Evolutionary conservation across 495 filamentous ascomycete species (phyloP).

Genomic region (Mycothermus thermophilus): DNA sequence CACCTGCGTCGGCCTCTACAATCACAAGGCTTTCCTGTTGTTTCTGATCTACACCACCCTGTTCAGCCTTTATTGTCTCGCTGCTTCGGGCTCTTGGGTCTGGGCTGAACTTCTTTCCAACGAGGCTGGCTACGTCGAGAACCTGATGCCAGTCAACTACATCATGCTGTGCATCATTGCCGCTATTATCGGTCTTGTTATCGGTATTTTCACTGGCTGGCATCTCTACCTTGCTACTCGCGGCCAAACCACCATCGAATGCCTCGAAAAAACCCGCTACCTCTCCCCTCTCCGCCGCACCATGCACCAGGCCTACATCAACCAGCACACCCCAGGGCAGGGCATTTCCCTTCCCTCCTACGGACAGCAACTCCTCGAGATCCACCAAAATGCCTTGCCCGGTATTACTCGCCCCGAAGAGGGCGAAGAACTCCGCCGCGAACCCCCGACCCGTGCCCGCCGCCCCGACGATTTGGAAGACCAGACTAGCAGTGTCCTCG

Average conservation of each 20-base stretch:
- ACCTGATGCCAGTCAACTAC: constrained; percentile 76
- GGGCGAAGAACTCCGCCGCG: constrained; percentile 43
- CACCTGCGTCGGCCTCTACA: constrained; percentile 82
- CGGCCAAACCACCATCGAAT: constrained; percentile 88
- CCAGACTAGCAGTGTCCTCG: too few relatives aligned
- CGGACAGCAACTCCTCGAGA: constrained; percentile 61
- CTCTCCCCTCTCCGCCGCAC: constrained; percentile 59
- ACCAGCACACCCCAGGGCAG: constrained; percentile 34
- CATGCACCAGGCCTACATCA: constrained; percentile 46
- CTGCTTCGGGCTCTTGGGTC: constrained; percentile 57
- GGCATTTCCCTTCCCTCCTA: constrained; percentile 46
- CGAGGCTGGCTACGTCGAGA: constrained; percentile 44
- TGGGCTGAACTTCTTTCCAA: constrained; percentile 65
- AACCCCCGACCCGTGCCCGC: constrained; percentile 3
- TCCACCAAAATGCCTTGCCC: constrained; percentile 72
- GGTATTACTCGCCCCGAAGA: constrained; percentile 68
- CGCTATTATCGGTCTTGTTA: constrained; percentile 80
- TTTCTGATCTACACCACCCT: constrained; percentile 85
- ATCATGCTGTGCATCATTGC: constrained; percentile 73
- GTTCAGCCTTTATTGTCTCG: constrained; percentile 74
- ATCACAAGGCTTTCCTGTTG: constrained; percentile 90
- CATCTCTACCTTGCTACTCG: constrained; percentile 68
- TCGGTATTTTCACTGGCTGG: constrained; percentile 85
- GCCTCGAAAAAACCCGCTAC: constrained; percentile 86
- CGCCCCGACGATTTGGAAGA: neutral